These are phyloP conservation scores for Halteria grandinella DNA, from an alignment of 73 alveolate species.

Conservation along the genomic window DNA sequence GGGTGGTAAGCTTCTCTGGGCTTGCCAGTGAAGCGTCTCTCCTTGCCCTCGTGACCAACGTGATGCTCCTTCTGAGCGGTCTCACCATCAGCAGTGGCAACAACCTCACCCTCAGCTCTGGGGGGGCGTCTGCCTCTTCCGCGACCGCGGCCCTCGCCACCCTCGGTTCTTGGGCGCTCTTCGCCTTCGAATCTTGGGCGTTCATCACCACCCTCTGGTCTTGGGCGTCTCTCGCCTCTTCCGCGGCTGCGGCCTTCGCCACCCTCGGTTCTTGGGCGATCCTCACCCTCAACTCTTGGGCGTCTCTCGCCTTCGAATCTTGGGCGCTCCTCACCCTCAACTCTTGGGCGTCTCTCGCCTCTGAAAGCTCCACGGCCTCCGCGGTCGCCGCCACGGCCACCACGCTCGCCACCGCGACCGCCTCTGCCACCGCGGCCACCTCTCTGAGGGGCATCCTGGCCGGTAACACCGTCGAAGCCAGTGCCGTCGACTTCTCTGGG, in stretches of 20 bases:
- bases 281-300: no score
- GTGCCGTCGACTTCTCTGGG: conserved; percentile 14
- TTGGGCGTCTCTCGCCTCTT: conserved; percentile 4
- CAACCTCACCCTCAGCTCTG: background rate
- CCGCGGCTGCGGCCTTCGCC: conserved; percentile 25
- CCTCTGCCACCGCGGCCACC: conserved; percentile 40
- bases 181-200: conserved; percentile 35
- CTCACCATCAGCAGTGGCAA: background rate
- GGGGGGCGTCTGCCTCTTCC: conserved; percentile 28
- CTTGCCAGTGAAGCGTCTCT: background rate
- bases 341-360: no score
- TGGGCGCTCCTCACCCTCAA: no score
- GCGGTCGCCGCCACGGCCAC: background rate
- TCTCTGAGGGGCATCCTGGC: conserved; percentile 11
- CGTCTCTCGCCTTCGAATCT: no score
- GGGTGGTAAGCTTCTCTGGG: conserved; percentile 26
- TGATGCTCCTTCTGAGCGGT: conserved; percentile 8
- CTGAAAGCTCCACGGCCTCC: conserved; percentile 31
- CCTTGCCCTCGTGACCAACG: conserved; percentile 32
- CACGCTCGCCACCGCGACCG: conserved; percentile 14
- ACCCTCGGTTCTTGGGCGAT: no score
- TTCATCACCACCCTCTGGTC: conserved; percentile 17
- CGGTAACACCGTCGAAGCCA: conserved; percentile 32
- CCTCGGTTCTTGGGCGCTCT: background rate
- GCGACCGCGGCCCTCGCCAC: background rate